These are phyloP conservation scores for Sphaerulina vaccinii DNA, from an alignment of 2,329 filamentous ascomycete species.

Conservation along the genomic window DNA sequence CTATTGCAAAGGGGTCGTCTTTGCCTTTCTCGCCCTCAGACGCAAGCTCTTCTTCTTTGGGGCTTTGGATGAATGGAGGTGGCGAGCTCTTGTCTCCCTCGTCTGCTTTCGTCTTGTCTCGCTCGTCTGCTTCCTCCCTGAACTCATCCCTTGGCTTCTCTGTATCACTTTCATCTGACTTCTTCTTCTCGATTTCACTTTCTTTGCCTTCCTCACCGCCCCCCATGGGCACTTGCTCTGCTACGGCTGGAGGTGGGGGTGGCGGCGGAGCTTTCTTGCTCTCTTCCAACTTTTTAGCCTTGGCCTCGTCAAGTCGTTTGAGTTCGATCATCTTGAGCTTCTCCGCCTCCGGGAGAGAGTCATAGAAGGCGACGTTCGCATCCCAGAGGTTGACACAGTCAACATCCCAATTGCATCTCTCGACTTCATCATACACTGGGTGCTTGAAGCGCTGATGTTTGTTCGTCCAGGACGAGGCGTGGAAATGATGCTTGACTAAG, in stretches of 20 bases:
- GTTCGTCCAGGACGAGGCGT: constrained; percentile 69
- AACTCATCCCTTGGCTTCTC: not conserved
- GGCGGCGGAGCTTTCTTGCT: not conserved
- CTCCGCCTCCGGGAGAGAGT: constrained; percentile 58
- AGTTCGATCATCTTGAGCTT: constrained; percentile 43
- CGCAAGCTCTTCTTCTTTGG: too few species aligned
- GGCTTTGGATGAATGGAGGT: too few species aligned
- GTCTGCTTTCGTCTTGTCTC: too few species aligned
- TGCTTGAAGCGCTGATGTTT: constrained; percentile 64
- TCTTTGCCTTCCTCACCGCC: not conserved
- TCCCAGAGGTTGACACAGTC: constrained; percentile 67
- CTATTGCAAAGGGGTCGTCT: too few species aligned
- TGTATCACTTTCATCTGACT: constrained; percentile 3
- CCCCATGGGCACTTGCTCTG: not conserved
- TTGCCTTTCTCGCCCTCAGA: too few species aligned
- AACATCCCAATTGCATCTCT: constrained; percentile 66
- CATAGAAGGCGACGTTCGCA: constrained; percentile 60
- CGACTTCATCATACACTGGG: constrained; percentile 66
- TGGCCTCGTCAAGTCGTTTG: constrained; percentile 9
- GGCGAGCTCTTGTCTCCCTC: too few species aligned
- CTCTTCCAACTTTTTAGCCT: constrained; percentile 1
- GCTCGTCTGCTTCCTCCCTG: too few species aligned
- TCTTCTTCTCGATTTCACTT: not conserved
- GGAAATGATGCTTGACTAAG: constrained; percentile 71
- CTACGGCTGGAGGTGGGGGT: not conserved